These are phyloP conservation scores for Moricandia moricandioides DNA, from an alignment of 345 rosid species.

Conservation along the genomic window DNA sequence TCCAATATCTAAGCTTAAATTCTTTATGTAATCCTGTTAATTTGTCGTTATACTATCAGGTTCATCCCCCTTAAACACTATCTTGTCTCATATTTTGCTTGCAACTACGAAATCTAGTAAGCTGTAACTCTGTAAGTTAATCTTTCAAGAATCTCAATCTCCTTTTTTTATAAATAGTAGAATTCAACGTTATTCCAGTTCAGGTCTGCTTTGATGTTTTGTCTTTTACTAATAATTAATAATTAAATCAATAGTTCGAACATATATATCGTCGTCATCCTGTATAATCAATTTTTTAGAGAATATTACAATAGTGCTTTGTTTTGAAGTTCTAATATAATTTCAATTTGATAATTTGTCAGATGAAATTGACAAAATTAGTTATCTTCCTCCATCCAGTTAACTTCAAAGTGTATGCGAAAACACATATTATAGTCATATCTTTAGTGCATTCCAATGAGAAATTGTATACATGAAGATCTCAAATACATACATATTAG, in stretches of 20 bases:
- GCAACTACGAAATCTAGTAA: constrained; percentile 2
- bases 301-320: neutral
- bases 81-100: constrained; percentile 5
- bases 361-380: too few species aligned
- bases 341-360: too few species aligned
- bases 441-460: too few species aligned
- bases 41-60: constrained; percentile 25
- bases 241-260: neutral
- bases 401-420: too few species aligned
- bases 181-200: constrained; percentile 12
- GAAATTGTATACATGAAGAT: too few species aligned
- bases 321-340: too few species aligned
- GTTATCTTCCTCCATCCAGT: too few species aligned
- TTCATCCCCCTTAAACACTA: constrained; percentile 30
- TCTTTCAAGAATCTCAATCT: neutral
- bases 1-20: constrained; percentile 4
- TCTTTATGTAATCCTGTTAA: constrained; percentile 14
- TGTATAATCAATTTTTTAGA: neutral
- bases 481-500: too few species aligned
- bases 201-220: constrained; percentile 2
- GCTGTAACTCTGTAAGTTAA: neutral
- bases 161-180: neutral
- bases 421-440: too few species aligned
- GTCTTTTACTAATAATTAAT: neutral
- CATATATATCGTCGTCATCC: neutral